A percentile compares a stretch with the other conserved stretches of the same genome.
Evolutionary conservation across 257 asterid genomes (phyloP).

Genomic region (Ilex asprella): DNA sequence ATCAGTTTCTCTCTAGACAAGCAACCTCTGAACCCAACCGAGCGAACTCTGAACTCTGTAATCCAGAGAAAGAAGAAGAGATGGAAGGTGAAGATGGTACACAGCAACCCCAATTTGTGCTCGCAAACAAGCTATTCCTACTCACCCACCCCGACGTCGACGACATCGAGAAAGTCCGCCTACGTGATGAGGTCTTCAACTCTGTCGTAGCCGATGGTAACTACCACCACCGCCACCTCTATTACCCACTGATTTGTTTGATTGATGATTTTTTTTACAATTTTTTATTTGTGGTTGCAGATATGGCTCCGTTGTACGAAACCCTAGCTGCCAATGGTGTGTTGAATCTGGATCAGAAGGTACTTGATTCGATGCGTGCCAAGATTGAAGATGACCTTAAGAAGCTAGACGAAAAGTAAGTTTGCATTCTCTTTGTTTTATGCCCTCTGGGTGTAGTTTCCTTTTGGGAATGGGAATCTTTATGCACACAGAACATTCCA

Average conservation of each 20-base stretch:
- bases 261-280: neutral
- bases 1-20: no score
- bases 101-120: constrained; percentile 77
- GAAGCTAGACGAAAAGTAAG: constrained; percentile 75
- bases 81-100: constrained; percentile 82
- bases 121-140: constrained; percentile 69
- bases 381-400: constrained; percentile 61
- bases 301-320: constrained; percentile 81
- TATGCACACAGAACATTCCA: no score
- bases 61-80: constrained; percentile 20
- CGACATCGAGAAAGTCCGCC: constrained; percentile 84
- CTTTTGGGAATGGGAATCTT: no score
- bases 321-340: constrained; percentile 56
- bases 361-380: constrained; percentile 61
- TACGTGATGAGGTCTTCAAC: constrained; percentile 74
- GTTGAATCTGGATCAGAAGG: constrained; percentile 58
- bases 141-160: constrained; percentile 75
- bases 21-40: no score
- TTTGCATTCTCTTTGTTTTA: neutral
- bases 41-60: no score
- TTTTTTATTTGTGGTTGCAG: constrained; percentile 23
- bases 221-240: neutral
- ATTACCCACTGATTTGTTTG: neutral
- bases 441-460: no score
- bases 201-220: constrained; percentile 73